phyloP scores from a whole-genome alignment of 2,329 filamentous ascomycete species.

The Sphaerostilbella broomeana region DNA sequence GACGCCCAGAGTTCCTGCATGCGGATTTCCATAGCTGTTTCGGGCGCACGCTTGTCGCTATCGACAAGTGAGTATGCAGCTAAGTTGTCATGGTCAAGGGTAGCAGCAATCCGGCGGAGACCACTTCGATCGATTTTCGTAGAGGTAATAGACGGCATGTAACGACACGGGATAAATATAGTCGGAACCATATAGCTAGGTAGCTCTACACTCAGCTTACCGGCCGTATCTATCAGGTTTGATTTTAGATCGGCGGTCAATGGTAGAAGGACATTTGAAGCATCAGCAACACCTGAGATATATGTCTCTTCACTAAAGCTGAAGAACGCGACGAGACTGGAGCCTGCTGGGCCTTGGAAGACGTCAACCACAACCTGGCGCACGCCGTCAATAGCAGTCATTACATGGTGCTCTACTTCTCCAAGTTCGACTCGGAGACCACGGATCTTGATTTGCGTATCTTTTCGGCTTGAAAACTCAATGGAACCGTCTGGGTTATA shows the following conservation, averaged over 20 bases:
- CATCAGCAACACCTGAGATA: background rate
- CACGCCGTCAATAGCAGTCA: background rate
- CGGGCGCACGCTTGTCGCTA: background rate
- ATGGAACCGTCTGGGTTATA: constrained; percentile 5
- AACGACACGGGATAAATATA: constrained; percentile 1
- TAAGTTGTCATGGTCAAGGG: background rate
- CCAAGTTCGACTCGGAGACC: constrained; percentile 5
- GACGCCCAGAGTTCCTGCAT: constrained; percentile 10
- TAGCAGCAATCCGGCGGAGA: background rate
- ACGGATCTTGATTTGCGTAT: constrained; percentile 4
- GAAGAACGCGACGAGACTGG: constrained; percentile 2
- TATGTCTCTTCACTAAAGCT: constrained; percentile 4
- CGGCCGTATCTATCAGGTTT: background rate
- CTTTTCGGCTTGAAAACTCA: constrained; percentile 7
- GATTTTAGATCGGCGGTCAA: constrained; percentile 6
- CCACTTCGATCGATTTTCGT: constrained; percentile 3
- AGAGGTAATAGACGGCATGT: constrained; percentile 4
- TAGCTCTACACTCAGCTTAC: background rate
- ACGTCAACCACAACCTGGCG: constrained; percentile 1
- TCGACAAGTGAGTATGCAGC: background rate
- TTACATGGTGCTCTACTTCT: constrained; percentile 9
- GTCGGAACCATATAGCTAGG: constrained; percentile 8
- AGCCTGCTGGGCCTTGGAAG: background rate
- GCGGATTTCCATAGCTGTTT: constrained; percentile 1
- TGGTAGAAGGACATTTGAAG: constrained; percentile 7